These are phyloP conservation scores for Botrytis cinerea DNA, from an alignment of 2,329 filamentous ascomycete species.

Conservation along the genomic window DNA sequence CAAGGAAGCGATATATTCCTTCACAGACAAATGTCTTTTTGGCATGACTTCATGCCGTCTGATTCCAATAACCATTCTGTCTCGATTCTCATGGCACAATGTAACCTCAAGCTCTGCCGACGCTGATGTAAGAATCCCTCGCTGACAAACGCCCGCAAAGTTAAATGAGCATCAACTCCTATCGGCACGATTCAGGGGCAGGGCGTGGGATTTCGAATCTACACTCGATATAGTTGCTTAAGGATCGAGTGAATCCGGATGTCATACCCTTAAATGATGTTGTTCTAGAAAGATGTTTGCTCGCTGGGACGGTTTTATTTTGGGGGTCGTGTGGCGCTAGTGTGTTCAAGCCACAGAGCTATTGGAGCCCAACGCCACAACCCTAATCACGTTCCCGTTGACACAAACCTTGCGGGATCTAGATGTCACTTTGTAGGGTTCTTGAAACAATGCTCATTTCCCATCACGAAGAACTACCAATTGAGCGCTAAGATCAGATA, in stretches of 20 bases:
- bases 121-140: constrained; percentile 10
- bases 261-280: constrained; percentile 5
- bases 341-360: constrained; percentile 1
- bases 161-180: constrained; percentile 1
- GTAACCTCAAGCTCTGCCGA: background rate
- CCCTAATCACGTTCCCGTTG: background rate
- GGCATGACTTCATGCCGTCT: constrained; percentile 17
- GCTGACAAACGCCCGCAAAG: background rate
- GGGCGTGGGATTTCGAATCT: background rate
- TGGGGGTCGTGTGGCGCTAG: background rate
- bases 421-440: background rate
- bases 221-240: background rate
- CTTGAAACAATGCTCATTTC: background rate
- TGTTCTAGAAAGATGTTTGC: background rate
- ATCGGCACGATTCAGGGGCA: background rate
- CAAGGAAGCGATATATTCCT: background rate
- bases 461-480: background rate
- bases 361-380: constrained; percentile 8
- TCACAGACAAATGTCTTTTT: background rate
- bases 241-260: constrained; percentile 16
- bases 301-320: background rate
- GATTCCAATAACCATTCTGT: background rate
- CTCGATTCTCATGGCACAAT: background rate
- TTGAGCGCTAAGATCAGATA: background rate
- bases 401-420: background rate